A percentile compares a stretch with the other conserved stretches of the same genome.
Evolutionary conservation across 495 filamentous ascomycete species (phyloP).

Genomic region (Jackrogersella minutella): DNA sequence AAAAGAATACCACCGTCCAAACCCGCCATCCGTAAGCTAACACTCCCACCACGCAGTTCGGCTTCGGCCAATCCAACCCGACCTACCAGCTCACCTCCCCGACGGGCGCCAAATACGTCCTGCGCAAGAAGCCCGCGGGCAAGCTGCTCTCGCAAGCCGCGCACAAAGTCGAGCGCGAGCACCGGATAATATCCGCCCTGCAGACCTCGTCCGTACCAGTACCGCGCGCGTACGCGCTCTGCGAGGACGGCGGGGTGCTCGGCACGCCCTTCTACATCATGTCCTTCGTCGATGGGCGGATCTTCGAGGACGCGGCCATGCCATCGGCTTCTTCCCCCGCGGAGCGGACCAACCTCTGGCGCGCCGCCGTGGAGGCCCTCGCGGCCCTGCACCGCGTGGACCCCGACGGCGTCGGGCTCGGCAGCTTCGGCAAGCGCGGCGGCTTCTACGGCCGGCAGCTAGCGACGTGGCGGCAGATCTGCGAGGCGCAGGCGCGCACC

Average conservation of each 20-base stretch:
- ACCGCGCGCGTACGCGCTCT: slow-evolving; percentile 84
- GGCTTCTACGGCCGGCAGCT: slow-evolving; percentile 92
- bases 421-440: slow-evolving; percentile 72
- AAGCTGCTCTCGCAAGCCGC: slow-evolving; percentile 90
- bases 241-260: slow-evolving; percentile 78
- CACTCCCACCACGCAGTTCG: slow-evolving; percentile 68
- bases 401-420: slow-evolving; percentile 69
- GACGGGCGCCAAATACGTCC: slow-evolving; percentile 73
- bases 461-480: slow-evolving; percentile 79
- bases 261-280: slow-evolving; percentile 97
- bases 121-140: slow-evolving; percentile 96
- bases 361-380: slow-evolving; percentile 81
- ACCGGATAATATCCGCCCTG: slow-evolving; percentile 86
- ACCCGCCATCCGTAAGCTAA: slow-evolving; percentile 6
- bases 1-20: background rate
- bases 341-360: slow-evolving; percentile 84
- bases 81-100: slow-evolving; percentile 85
- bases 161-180: slow-evolving; percentile 95
- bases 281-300: slow-evolving; percentile 90
- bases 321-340: slow-evolving; percentile 69
- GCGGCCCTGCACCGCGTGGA: slow-evolving; percentile 83
- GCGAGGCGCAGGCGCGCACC: slow-evolving; percentile 75
- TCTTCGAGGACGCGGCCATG: slow-evolving; percentile 87
- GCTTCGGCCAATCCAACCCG: slow-evolving; percentile 96
- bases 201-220: slow-evolving; percentile 83